phyloP scores from a whole-genome alignment of 805 yeast genomes.

The Sugiyamaella mastotermitis region DNA sequence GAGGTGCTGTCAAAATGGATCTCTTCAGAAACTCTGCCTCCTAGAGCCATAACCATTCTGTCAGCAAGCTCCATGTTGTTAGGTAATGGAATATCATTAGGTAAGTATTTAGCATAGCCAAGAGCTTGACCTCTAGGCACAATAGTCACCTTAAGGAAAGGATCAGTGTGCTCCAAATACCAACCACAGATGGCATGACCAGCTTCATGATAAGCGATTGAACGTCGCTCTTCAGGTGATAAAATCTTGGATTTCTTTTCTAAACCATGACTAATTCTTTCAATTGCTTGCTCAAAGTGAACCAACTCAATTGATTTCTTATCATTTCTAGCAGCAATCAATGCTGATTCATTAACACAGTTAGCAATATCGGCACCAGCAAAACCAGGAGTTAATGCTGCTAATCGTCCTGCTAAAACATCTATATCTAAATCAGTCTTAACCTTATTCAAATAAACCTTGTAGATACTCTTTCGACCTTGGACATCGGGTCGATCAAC shows the following conservation, averaged over 20 bases:
- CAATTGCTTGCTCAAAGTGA: conserved; percentile 95
- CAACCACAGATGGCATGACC: conserved; percentile 99
- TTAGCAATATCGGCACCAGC: conserved; percentile 98
- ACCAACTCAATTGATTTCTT: conserved; percentile 60
- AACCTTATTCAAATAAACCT: conserved; percentile 74
- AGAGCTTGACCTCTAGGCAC: conserved; percentile 96
- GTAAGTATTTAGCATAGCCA: conserved; percentile 96
- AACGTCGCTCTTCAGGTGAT: conserved; percentile 76
- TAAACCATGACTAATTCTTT: conserved; percentile 93
- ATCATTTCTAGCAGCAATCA: conserved; percentile 87
- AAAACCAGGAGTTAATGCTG: conserved; percentile 96
- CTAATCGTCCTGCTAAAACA: conserved; percentile 73
- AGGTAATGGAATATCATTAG: conserved; percentile 81
- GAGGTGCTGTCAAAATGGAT: conserved; percentile 87
- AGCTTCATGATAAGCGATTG: conserved; percentile 97
- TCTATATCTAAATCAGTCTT: conserved; percentile 50
- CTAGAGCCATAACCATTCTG: conserved; percentile 94
- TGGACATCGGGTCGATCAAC: conserved; percentile 92
- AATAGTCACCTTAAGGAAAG: conserved; percentile 89
- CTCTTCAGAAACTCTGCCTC: conserved; percentile 96
- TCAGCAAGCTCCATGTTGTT: conserved; percentile 74
- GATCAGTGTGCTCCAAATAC: conserved; percentile 88
- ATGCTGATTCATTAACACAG: conserved; percentile 94
- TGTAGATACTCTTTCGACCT: conserved; percentile 89
- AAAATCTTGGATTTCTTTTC: conserved; percentile 84